Evolutionary conservation across 352 stramenopile species (phyloP).

Genomic region (Phytopythium aichiense): DNA sequence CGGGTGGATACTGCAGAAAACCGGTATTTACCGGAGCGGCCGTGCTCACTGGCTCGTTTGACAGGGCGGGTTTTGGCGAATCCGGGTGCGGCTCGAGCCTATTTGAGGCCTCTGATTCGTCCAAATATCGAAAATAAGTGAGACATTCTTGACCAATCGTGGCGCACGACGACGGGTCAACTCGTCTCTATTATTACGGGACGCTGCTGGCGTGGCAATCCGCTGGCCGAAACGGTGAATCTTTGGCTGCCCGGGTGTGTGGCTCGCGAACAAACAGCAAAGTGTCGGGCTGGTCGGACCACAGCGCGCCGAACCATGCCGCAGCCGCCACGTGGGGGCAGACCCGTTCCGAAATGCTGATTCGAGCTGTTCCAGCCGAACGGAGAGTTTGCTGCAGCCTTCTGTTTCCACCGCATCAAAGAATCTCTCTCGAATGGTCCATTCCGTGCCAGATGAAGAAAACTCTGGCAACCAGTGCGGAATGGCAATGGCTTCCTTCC

Average conservation of each 20-base stretch:
- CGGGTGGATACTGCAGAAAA: not conserved
- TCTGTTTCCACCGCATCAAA: not conserved
- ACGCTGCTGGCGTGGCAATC: not conserved
- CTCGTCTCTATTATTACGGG: not conserved
- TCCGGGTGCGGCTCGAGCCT: not conserved
- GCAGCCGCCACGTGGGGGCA: no score
- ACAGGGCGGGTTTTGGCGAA: not conserved
- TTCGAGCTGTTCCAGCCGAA: not conserved
- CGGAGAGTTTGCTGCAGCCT: not conserved
- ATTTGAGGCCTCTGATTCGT: not conserved
- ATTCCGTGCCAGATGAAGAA: not conserved
- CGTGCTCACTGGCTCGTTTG: slow-evolving; percentile 6
- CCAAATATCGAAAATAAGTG: not conserved
- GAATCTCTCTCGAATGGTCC: not conserved
- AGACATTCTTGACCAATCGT: slow-evolving; percentile 8
- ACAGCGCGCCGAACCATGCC: no score
- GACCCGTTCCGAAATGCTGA: not conserved
- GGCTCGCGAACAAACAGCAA: no score
- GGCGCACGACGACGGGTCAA: not conserved
- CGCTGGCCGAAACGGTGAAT: not conserved
- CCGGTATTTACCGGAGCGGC: not conserved
- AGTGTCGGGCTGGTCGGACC: no score
- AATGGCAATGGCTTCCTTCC: not conserved
- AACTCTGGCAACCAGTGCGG: not conserved
- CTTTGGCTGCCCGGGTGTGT: no score